Conservation (phyloP, 495 filamentous ascomycete species). For the Penicillium cosmopolitanum region DNA sequence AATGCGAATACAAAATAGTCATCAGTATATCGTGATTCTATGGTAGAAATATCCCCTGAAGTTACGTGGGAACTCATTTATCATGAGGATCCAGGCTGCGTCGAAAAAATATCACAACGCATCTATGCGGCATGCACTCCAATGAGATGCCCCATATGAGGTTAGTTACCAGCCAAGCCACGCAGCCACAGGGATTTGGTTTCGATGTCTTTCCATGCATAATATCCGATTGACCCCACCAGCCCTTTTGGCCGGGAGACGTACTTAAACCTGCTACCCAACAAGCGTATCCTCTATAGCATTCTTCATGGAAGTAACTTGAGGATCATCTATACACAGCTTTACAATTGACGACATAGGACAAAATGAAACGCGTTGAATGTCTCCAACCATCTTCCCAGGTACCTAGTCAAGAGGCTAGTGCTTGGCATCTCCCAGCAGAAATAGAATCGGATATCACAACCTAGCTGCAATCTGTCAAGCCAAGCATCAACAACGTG, state of each 20-base stretch:
- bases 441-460: background rate
- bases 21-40: background rate
- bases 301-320: background rate
- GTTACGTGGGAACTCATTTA: background rate
- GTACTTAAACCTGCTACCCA: too few relatives aligned
- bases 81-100: too few relatives aligned
- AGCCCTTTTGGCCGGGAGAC: too few relatives aligned
- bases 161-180: too few relatives aligned
- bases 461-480: background rate
- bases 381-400: background rate
- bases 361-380: background rate
- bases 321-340: background rate
- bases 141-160: too few relatives aligned
- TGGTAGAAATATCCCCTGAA: background rate
- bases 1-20: slow-evolving; percentile 7
- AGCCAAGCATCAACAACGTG: background rate
- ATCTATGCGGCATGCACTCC: too few relatives aligned
- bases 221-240: too few relatives aligned
- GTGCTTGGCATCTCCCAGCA: background rate
- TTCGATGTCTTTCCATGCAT: too few relatives aligned
- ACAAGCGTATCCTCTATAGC: too few relatives aligned
- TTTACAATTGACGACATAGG: background rate
- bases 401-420: background rate
- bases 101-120: too few relatives aligned
- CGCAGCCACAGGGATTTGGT: too few relatives aligned